phyloP scores from a whole-genome alignment of 1,284 basidiomycete species.

The Moesziomyces parantarcticus region DNA sequence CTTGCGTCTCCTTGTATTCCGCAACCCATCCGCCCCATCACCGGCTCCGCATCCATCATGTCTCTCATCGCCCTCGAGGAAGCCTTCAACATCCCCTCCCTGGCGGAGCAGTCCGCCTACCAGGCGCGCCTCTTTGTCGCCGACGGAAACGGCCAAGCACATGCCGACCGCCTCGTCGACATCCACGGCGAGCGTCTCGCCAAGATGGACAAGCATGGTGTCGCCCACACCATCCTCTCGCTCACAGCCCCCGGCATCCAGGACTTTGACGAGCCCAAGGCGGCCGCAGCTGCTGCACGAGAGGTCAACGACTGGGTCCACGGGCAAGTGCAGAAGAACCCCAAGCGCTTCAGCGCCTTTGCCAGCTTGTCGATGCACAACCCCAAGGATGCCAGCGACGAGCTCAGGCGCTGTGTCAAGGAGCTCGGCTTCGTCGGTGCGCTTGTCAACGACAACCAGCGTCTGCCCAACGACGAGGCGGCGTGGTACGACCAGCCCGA shows the following conservation, averaged over 20 bases:
- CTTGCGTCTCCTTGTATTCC: background rate
- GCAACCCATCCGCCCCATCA: background rate
- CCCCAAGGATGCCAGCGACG: conserved; percentile 62
- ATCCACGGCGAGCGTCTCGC: conserved; percentile 56
- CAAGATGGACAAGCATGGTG: conserved; percentile 61
- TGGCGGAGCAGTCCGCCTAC: conserved; percentile 49
- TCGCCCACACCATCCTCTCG: conserved; percentile 59
- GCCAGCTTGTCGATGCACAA: conserved; percentile 67
- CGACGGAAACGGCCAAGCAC: conserved; percentile 45
- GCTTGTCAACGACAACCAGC: conserved; percentile 49
- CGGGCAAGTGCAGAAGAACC: conserved; percentile 58
- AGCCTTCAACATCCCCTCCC: conserved; percentile 48
- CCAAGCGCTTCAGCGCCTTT: conserved; percentile 66
- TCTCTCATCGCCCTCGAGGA: conserved; percentile 49
- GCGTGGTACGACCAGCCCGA: conserved; percentile 49
- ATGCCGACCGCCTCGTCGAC: conserved; percentile 49
- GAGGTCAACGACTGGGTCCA: conserved; percentile 61
- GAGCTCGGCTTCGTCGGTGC: conserved; percentile 52
- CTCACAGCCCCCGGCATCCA: conserved; percentile 62
- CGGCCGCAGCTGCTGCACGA: conserved; percentile 48
- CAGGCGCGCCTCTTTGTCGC: conserved; percentile 48
- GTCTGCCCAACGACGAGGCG: conserved; percentile 44
- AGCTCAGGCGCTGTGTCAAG: conserved; percentile 64
- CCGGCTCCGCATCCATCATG: conserved; percentile 5
- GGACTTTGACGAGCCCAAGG: conserved; percentile 57